Percentiles rank a stretch among this genome's conserved stretches.
These are phyloP conservation scores for Polychytrium aggregatum DNA, from an alignment of 192 early-diverging fungal genomes.

Conservation along the genomic window DNA sequence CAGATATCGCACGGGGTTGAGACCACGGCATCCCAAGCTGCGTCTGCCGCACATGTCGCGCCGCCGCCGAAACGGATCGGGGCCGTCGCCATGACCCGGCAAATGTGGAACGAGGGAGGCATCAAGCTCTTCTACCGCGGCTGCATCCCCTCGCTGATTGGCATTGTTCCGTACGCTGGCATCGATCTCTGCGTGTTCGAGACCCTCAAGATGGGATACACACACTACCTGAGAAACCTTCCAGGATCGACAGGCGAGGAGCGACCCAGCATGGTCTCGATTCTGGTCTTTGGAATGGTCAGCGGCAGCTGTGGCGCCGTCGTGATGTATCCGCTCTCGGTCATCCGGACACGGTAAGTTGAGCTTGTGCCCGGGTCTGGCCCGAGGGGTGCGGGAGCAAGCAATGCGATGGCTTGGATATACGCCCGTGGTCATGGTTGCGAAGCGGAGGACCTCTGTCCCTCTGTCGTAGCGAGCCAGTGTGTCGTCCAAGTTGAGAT, in stretches of 20 bases:
- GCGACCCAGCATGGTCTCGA: slow-evolving; percentile 30
- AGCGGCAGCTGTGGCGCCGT: slow-evolving; percentile 56
- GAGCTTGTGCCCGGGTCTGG: no score
- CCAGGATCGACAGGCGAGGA: slow-evolving; percentile 14
- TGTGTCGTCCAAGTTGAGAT: no score
- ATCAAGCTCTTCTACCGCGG: slow-evolving; percentile 55
- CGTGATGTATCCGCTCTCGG: slow-evolving; percentile 61
- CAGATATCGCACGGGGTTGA: slow-evolving; percentile 26
- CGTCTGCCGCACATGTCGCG: no score
- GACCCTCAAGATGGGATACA: slow-evolving; percentile 52
- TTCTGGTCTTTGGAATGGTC: slow-evolving; percentile 55
- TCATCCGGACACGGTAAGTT: slow-evolving; percentile 59
- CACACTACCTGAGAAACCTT: slow-evolving; percentile 12
- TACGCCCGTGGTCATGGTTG: no score
- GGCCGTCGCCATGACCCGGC: slow-evolving; percentile 34
- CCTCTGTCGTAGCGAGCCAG: no score
- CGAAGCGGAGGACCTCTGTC: no score
- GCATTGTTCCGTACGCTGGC: slow-evolving; percentile 69
- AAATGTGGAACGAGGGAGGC: slow-evolving; percentile 53
- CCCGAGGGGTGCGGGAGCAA: no score
- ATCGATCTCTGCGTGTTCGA: slow-evolving; percentile 65
- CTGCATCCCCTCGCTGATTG: slow-evolving; percentile 45
- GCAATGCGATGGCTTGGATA: no score
- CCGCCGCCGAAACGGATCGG: no score
- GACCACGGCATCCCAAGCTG: slow-evolving; percentile 3